Evolutionary conservation across 257 asterid species (phyloP), one percentile per base, ranked within the genome.

Genomic region (Capsicum baccatum): DNA sequence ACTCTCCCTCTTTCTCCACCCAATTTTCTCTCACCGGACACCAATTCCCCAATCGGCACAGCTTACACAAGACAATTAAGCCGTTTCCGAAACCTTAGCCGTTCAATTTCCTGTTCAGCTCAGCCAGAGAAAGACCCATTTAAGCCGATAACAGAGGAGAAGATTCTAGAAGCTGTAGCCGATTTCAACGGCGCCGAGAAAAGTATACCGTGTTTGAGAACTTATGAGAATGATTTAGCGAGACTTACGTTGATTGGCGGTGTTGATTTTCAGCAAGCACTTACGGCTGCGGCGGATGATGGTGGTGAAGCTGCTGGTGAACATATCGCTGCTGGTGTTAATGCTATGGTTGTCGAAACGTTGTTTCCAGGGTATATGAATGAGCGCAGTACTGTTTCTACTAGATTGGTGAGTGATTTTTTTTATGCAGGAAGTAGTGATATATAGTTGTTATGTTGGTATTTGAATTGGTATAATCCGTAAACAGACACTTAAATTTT

Each of bases 271-370:
- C 90, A 91, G 86, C 99, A 94, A 84, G 98, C 99, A 17, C 87
- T 96, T 55, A 91, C 95, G 5, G 99, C 99, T 79, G 99, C 98
- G 5, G 97, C 97, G 1, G 99, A 97, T 3, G 98, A 93, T 80
- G 98, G 99, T 6, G 99, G 98, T 39, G 92, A 83, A 44, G 92
- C 96, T 5, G 97, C 99, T 48, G 90, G 89, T 12, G 95, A 94
- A 81, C 98, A 96, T 84, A 7, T 96, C 44, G 56, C 89, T 13
- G 79, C 94, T 11, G 98, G 94, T 0, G 11, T 86, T 56, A 52
- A 87, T 6, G 91, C 93, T 58, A 94, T 96, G 99, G 98, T 96
- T 21, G 93, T 96, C 56, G 98, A 96, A 76, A 93, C 99, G 44
- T 19, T 96, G 42, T 94, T 84, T 84, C 98, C 97, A 3, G 96